phyloP scores from a whole-genome alignment of 2,329 filamentous ascomycete genomes.

The Moelleriella libera region DNA sequence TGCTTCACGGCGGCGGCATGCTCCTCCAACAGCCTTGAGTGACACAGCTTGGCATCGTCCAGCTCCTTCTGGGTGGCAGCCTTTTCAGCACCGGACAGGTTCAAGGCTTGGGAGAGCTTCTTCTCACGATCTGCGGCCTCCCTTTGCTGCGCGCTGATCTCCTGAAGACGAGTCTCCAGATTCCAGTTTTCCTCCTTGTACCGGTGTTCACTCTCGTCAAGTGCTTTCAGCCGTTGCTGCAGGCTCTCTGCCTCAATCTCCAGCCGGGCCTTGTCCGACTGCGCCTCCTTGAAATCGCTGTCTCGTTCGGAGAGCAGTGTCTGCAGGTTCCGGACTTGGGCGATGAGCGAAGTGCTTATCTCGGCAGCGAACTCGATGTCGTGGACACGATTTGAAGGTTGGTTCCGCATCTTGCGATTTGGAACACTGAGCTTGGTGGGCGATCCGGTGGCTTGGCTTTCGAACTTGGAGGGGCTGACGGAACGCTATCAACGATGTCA shows the following conservation, averaged over 20 bases:
- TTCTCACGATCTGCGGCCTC: slow-evolving; percentile 74
- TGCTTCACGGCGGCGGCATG: slow-evolving; percentile 63
- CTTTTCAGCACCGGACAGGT: slow-evolving; percentile 59
- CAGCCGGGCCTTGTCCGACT: slow-evolving; percentile 61
- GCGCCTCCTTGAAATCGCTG: slow-evolving; percentile 63
- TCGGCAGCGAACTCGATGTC: slow-evolving; percentile 98
- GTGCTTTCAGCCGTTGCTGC: slow-evolving; percentile 61
- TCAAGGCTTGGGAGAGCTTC: slow-evolving; percentile 61
- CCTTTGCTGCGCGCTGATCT: slow-evolving; percentile 58
- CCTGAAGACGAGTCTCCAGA: slow-evolving; percentile 82
- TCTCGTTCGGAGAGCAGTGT: slow-evolving; percentile 75
- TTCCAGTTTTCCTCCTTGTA: slow-evolving; percentile 99
- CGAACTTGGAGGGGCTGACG: slow-evolving; percentile 63
- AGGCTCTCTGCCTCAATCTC: slow-evolving; percentile 73
- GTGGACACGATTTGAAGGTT: slow-evolving; percentile 74
- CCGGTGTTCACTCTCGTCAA: slow-evolving; percentile 88
- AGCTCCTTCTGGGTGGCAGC: slow-evolving; percentile 67
- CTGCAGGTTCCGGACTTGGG: slow-evolving; percentile 88
- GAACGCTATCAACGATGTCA: slow-evolving; percentile 37
- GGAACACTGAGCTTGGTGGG: slow-evolving; percentile 82
- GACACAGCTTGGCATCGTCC: slow-evolving; percentile 72
- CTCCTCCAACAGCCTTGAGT: slow-evolving; percentile 71
- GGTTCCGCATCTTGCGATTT: slow-evolving; percentile 79
- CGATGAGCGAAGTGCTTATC: slow-evolving; percentile 85
- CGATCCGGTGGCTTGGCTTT: slow-evolving; percentile 70